Percentiles rank a stretch among this genome's conserved stretches.
Evolutionary conservation across 257 asterid genomes (phyloP).

Genomic region (Penstemon eatonii): DNA sequence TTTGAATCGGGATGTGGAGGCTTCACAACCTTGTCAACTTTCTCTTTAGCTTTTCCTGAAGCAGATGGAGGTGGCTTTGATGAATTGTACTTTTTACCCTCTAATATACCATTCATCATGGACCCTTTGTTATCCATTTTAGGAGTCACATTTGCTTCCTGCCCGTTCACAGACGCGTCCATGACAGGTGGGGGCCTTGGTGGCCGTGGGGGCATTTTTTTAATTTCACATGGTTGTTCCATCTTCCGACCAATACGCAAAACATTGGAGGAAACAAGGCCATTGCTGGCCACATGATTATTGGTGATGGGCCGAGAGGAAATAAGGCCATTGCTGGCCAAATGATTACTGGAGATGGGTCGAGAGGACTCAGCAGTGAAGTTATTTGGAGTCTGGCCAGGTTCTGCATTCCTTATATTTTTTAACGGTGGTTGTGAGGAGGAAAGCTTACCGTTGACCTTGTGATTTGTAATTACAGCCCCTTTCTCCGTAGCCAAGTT

Average conservation of each 20-base stretch:
- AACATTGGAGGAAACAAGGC: constrained; percentile 29
- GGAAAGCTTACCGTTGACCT: constrained; percentile 28
- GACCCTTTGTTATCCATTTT: not conserved
- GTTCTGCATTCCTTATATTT: constrained; percentile 30
- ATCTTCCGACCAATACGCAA: constrained; percentile 24
- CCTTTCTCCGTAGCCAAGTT: constrained; percentile 29
- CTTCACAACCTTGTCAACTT: constrained; percentile 21
- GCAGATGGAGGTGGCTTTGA: constrained; percentile 22
- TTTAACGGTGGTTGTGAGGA: constrained; percentile 35
- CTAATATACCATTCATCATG: not conserved
- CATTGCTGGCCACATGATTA: constrained; percentile 26
- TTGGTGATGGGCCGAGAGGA: constrained; percentile 4
- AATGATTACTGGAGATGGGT: constrained; percentile 16
- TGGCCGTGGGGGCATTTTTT: not conserved
- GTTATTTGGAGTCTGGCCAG: constrained; percentile 24
- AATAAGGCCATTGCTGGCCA: constrained; percentile 12
- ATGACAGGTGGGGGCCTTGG: not conserved
- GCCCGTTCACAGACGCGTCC: not conserved
- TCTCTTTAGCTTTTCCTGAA: constrained; percentile 32
- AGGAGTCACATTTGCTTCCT: not conserved
- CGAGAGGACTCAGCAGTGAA: constrained; percentile 23
- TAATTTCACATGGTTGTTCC: constrained; percentile 26
- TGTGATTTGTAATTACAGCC: constrained; percentile 22
- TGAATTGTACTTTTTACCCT: constrained; percentile 22
- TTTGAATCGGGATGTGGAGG: constrained; percentile 57